phyloP scores from a whole-genome alignment of 2,329 filamentous ascomycete genomes.

The Epichloe gansuensis region DNA sequence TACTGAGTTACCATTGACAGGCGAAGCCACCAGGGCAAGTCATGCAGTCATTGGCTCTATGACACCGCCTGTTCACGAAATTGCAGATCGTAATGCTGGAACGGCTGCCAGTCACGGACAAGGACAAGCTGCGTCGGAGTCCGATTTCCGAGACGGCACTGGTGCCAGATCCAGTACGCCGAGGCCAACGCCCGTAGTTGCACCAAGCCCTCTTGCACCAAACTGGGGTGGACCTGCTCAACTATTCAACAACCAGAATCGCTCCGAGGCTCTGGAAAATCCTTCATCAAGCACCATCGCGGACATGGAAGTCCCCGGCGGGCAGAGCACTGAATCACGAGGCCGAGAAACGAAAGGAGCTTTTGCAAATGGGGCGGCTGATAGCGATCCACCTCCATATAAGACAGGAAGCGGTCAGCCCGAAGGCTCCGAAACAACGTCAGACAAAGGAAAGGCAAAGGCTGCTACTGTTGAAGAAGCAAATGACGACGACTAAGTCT shows the following conservation, averaged over 20 bases:
- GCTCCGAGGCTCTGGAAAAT: slow-evolving; percentile 14
- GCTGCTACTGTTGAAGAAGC: slow-evolving; percentile 36
- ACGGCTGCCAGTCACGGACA: neutral
- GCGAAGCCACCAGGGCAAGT: slow-evolving; percentile 8
- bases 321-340: neutral
- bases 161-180: slow-evolving; percentile 1
- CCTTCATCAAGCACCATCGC: slow-evolving; percentile 3
- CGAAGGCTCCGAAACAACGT: neutral
- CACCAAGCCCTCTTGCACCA: slow-evolving; percentile 35
- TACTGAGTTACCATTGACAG: slow-evolving; percentile 8
- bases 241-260: slow-evolving; percentile 27
- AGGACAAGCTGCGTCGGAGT: neutral
- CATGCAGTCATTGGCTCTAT: slow-evolving; percentile 1
- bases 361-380: neutral
- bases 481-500: slow-evolving; percentile 20
- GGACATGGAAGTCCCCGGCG: neutral
- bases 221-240: slow-evolving; percentile 40
- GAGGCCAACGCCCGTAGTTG: slow-evolving; percentile 26
- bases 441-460: slow-evolving; percentile 30
- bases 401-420: neutral
- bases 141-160: neutral
- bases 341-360: neutral
- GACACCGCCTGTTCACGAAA: neutral
- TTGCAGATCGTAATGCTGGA: neutral
- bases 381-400: neutral